Evolutionary conservation across 768 basidiomycete genomes (phyloP).

Genomic region (Russula brevipes): DNA sequence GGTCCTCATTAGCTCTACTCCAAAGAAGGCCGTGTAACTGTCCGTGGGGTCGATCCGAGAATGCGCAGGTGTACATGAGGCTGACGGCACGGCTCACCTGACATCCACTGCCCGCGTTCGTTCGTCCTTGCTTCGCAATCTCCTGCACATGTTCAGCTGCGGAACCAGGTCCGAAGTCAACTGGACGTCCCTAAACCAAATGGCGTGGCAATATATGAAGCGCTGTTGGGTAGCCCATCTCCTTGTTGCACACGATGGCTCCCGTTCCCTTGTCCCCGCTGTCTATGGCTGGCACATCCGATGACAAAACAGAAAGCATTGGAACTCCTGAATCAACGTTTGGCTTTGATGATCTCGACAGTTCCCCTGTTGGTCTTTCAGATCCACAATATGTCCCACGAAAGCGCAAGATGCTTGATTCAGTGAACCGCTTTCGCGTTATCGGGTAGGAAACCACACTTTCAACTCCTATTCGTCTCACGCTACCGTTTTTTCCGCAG

Average conservation of each 20-base stretch:
- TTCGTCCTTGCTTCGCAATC: too few species aligned
- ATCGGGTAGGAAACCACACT: slow-evolving; percentile 45
- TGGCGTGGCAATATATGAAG: too few species aligned
- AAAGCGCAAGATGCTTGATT: slow-evolving; percentile 50
- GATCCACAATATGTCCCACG: slow-evolving; percentile 39
- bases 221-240: too few species aligned
- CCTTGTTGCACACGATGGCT: neutral
- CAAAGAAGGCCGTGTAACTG: too few species aligned
- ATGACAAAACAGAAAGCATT: neutral
- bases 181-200: too few species aligned
- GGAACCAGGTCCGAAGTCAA: too few species aligned
- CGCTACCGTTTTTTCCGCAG: slow-evolving; percentile 33
- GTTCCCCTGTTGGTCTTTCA: slow-evolving; percentile 46
- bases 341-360: neutral
- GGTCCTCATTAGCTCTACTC: too few species aligned
- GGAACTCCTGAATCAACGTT: neutral
- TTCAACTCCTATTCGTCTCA: slow-evolving; percentile 10
- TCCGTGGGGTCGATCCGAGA: too few species aligned
- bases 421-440: slow-evolving; percentile 53
- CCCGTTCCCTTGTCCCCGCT: neutral
- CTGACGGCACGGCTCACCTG: too few species aligned
- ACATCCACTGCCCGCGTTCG: too few species aligned
- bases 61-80: too few species aligned
- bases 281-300: neutral
- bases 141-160: too few species aligned